Evolutionary conservation across 2,329 filamentous ascomycete species (phyloP), one percentile per base, ranked within the genome.

Genomic region (Phaeosphaeria sp.): DNA sequence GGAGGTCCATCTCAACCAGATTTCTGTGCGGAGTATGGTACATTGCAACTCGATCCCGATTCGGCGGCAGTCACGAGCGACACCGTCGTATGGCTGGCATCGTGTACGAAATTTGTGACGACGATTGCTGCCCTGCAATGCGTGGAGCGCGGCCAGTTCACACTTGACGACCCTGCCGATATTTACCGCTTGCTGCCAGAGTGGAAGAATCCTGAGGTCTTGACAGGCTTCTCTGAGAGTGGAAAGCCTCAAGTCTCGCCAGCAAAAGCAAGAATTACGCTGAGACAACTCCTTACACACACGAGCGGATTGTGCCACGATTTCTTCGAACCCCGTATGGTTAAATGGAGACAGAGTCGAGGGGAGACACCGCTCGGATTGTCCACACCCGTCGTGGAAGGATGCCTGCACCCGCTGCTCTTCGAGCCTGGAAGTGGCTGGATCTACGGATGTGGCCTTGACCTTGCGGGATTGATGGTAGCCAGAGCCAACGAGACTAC

Each of bases 11-110:
- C 43, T 7, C 22, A 36, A 27, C 49, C 39, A 23, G 60, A 69
- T 52, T 69, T 61, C 48, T 50, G 60, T 42, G 46, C 58, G 43
- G 58, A 58, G 41, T 64, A 60, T 30, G 65, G 64, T 23, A 68
- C 62, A 1, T 6, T 67, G 48, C 46, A 57, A 47, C 52, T 67
- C 1, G 59, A 61, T 17, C 56, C 65, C 42, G 42, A 52, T 10
- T 67, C 63, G 25, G 25, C 55, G 3, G 42, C 59, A 18, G 60
- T 69, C n/a, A 55, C 59, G 2, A 52, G 52, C 23, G 57, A 72
- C n/a, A 66, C 63, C 3, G 62, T 68, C 9, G 66, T 75, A 61
- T 75, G 71, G 72, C 58, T 73, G 10, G 71, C 72, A 13, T 73
- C 69, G 1, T 73, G 71, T 50, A 69, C 60, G 41, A 75, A 73